A percentile compares a stretch with the other conserved stretches of the same genome.
Evolutionary conservation across 805 yeast species (phyloP).

Genomic region (Priceomyces castillae): DNA sequence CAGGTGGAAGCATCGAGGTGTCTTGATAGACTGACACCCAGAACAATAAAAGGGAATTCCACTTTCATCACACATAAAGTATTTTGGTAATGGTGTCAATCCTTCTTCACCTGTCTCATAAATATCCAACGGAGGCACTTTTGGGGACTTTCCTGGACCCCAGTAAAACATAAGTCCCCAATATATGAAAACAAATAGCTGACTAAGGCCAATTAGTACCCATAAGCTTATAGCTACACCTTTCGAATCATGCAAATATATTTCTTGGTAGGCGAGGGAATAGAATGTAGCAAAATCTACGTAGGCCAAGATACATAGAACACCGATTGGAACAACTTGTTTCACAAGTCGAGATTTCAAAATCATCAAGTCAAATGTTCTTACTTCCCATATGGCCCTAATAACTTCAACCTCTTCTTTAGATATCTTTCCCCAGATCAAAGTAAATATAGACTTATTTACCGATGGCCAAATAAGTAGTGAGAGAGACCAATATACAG

Average conservation of each 20-base stretch:
- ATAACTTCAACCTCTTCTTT: no score
- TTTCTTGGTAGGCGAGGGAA: conserved; percentile 42
- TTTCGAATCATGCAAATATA: conserved; percentile 26
- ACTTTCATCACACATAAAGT: conserved; percentile 63
- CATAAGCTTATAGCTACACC: conserved; percentile 38
- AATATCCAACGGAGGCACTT: conserved; percentile 34
- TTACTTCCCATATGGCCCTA: no score
- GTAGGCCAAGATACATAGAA: conserved; percentile 35
- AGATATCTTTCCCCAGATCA: no score
- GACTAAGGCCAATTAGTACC: conserved; percentile 23
- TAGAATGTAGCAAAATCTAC: conserved; percentile 44
- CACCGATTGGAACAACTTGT: conserved; percentile 24
- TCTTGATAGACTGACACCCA: conserved; percentile 60
- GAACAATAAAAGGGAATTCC: conserved; percentile 82
- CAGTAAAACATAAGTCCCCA: conserved; percentile 45
- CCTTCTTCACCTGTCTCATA: conserved; percentile 13
- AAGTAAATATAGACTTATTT: no score
- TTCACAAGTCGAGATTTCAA: conserved; percentile 9
- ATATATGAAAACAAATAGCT: conserved; percentile 19
- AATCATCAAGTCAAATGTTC: neutral
- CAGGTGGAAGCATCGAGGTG: conserved; percentile 71
- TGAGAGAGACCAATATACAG: no score
- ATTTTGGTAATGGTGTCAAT: conserved; percentile 47
- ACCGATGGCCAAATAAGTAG: no score
- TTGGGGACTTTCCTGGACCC: conserved; percentile 60